Evolutionary conservation across 352 stramenopile genomes (phyloP).

Genomic region (Phytophthora pini): DNA sequence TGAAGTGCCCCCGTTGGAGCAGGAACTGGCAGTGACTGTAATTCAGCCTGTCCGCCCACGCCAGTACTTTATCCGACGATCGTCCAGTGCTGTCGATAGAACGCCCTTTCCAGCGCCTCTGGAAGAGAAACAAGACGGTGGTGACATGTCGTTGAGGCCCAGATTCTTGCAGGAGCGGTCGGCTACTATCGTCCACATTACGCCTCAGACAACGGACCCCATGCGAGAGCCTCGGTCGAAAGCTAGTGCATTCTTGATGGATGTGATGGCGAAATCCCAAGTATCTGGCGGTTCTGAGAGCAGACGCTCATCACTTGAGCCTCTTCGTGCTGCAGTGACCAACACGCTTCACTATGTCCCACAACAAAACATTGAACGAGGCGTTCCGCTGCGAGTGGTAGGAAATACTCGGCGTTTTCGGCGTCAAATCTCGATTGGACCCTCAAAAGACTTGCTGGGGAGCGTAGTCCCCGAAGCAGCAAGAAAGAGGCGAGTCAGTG

Average conservation of each 20-base stretch:
- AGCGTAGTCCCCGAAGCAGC: constrained; percentile 7
- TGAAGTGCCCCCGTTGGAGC: constrained; percentile 16
- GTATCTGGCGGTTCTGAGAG: constrained; percentile 24
- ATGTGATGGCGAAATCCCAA: constrained; percentile 51
- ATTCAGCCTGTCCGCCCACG: constrained; percentile 8
- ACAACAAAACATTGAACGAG: constrained; percentile 32
- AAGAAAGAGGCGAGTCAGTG: constrained; percentile 18
- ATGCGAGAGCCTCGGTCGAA: constrained; percentile 52
- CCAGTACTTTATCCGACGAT: constrained; percentile 15
- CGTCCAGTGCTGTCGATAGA: constrained; percentile 17
- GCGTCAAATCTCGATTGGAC: constrained; percentile 8
- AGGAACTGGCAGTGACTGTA: not conserved
- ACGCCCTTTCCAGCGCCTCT: not conserved
- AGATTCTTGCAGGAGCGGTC: constrained; percentile 66
- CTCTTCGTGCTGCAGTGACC: constrained; percentile 22
- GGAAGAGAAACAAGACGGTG: constrained; percentile 28
- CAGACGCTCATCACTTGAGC: constrained; percentile 25
- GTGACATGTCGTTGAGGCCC: constrained; percentile 47
- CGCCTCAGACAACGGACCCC: constrained; percentile 1
- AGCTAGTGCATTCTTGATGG: constrained; percentile 61
- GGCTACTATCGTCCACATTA: constrained; percentile 50
- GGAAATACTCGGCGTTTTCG: constrained; percentile 20
- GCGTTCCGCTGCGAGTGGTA: constrained; percentile 35
- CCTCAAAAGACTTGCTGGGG: not conserved
- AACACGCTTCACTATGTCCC: constrained; percentile 41